These are phyloP conservation scores for Gossypium stocksii DNA, from an alignment of 345 rosid genomes.

Conservation along the genomic window DNA sequence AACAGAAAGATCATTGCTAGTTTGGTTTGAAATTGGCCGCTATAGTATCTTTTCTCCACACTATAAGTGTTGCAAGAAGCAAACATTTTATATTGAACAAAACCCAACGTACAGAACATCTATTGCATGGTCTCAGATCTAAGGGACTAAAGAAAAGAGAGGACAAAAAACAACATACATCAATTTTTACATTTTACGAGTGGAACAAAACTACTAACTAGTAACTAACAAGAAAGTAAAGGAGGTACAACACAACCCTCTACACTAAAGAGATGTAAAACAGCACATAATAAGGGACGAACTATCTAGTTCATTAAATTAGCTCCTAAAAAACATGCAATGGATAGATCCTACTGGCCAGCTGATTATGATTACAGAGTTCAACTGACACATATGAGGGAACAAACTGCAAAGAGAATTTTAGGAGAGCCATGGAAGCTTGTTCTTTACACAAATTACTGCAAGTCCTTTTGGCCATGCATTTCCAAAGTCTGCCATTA, in stretches of 20 bases:
- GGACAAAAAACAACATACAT: neutral
- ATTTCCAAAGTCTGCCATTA: neutral
- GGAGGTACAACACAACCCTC: neutral
- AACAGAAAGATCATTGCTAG: neutral
- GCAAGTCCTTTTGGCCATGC: neutral
- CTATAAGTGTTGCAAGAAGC: neutral
- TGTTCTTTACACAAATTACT: neutral
- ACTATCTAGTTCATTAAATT: neutral
- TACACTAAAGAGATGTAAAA: neutral
- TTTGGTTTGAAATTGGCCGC: neutral
- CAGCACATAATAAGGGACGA: neutral
- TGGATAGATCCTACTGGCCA: neutral
- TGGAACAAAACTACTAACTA: neutral
- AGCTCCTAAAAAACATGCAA: neutral
- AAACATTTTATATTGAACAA: neutral
- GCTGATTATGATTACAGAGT: neutral
- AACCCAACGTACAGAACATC: neutral
- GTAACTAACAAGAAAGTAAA: neutral
- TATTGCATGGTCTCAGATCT: neutral
- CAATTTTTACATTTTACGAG: neutral
- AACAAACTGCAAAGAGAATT: neutral
- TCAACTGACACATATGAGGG: neutral
- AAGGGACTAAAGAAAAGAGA: neutral
- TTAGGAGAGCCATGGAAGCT: neutral
- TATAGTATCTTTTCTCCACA: neutral